A percentile compares a stretch with the other conserved stretches of the same genome.
phyloP scores from a whole-genome alignment of 2,329 filamentous ascomycete genomes.

The Ascocoryne sarcoides region DNA sequence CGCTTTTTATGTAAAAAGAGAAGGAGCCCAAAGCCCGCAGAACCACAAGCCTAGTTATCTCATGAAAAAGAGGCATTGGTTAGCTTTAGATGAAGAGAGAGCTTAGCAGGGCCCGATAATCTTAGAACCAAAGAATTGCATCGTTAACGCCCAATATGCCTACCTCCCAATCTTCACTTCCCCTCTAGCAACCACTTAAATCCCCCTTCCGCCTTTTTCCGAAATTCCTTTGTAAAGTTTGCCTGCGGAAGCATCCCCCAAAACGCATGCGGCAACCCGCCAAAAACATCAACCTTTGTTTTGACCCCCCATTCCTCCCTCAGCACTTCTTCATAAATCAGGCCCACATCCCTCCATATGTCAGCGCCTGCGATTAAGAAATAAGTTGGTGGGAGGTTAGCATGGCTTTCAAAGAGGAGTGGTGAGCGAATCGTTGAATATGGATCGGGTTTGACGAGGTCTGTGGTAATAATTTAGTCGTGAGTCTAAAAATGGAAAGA shows the following conservation, averaged over 20 bases:
- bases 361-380: constrained; percentile 43
- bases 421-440: constrained; percentile 1
- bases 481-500: neutral
- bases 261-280: constrained; percentile 26
- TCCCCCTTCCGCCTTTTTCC: constrained; percentile 15
- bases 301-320: constrained; percentile 30
- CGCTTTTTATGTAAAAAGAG: too few relatives aligned
- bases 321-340: constrained; percentile 42
- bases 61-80: too few relatives aligned
- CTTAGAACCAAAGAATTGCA: too few relatives aligned
- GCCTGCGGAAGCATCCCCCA: constrained; percentile 23
- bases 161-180: too few relatives aligned
- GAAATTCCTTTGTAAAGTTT: constrained; percentile 19
- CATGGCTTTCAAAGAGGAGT: constrained; percentile 17
- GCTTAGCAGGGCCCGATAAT: too few relatives aligned
- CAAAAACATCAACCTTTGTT: constrained; percentile 25
- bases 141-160: too few relatives aligned
- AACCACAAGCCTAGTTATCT: too few relatives aligned
- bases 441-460: neutral
- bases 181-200: constrained; percentile 15
- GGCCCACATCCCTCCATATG: constrained; percentile 40
- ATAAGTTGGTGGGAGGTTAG: constrained; percentile 36
- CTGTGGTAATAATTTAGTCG: neutral
- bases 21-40: too few relatives aligned
- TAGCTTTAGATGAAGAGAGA: too few relatives aligned